phyloP scores from a whole-genome alignment of 23 red algal genomes.

The Gracilaria gracilis region DNA sequence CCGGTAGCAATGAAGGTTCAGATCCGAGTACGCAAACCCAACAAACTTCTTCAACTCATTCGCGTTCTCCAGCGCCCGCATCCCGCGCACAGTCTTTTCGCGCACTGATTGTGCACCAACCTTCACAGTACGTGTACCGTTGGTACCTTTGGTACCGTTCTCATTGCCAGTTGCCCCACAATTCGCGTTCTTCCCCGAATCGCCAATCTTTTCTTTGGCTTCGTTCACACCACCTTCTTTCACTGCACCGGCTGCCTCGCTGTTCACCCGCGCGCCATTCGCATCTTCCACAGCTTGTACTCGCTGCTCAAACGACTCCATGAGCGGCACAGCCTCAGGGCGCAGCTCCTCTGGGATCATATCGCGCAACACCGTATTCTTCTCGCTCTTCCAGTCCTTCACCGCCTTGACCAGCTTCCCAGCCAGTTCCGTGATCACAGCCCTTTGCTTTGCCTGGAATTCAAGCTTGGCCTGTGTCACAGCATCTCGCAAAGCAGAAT shows the following conservation, averaged over 20 bases:
- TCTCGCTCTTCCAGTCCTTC: background rate
- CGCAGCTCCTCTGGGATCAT: slow-evolving; percentile 1
- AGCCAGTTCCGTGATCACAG: background rate
- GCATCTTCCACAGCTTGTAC: background rate
- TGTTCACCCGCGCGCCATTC: background rate
- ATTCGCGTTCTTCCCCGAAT: background rate
- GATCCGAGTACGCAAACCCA: background rate
- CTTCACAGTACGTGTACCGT: too few species aligned
- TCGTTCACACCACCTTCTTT: background rate
- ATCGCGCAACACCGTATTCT: slow-evolving; percentile 9
- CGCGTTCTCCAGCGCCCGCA: background rate
- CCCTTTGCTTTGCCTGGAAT: background rate
- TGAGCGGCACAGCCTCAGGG: background rate
- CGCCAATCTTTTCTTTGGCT: background rate
- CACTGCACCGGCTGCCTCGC: background rate
- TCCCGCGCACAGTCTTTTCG: background rate
- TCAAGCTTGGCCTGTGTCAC: background rate
- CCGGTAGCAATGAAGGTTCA: background rate
- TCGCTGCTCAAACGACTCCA: background rate
- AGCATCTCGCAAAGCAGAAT: background rate
- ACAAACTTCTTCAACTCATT: background rate
- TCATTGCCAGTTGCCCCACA: too few species aligned
- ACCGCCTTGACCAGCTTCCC: background rate
- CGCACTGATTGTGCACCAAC: background rate
- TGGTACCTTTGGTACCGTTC: too few species aligned